Base-by-base conservation (phyloP, 495 filamentous ascomycete species). In the Penicillium paxilli region DNA sequence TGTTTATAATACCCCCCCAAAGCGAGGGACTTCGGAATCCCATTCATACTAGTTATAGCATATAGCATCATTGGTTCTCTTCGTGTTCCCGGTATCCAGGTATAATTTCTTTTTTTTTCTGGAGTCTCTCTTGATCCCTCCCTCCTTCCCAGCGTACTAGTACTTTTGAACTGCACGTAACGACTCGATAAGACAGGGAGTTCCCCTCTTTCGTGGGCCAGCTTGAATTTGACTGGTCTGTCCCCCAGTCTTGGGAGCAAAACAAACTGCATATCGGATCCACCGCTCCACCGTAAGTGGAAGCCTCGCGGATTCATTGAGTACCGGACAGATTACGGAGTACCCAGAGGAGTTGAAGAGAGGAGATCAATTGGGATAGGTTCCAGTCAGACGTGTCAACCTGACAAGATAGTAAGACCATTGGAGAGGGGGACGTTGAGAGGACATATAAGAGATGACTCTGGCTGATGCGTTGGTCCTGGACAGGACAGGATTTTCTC, bases 231-330 rank as follows among this genome's bases (percentile, higher is more conserved):
- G 19, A 42, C 40, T 42, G 40, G 44, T 26, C 44, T 46, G 44
- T 6, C 8, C 25, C n/a, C 21, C 25, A 28, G n/a, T 23, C 47
- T 38, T 38, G 44, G 30, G 51, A 57, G n/a, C n/a, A 63, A 61
- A 66, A 60, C 65, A 61, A 68, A 60, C 58, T 63, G 59, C 64
- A 65, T 51, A 47, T 58, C 45, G 64, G 64, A 62, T 67, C 64
- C 64, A 67, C 64, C 40, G 48, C 64, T 65, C 64, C 64, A 67
- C 61, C 46, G 48, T 46, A 28, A 48, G 24, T 38, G 40, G 44
- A 38, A 47, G 47, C 19, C 46, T 26, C 44, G 25, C 44, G 40
- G 14, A 19, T 17, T 40, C 16, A 12, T 38, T 14, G 16, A 3
- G 30, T 38, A 16, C 17, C 17, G 14, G 16, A 7, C 35, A 11